Evolutionary conservation across 108 stramenopile genomes (phyloP).

Genomic region (Skeletonema costatum): DNA sequence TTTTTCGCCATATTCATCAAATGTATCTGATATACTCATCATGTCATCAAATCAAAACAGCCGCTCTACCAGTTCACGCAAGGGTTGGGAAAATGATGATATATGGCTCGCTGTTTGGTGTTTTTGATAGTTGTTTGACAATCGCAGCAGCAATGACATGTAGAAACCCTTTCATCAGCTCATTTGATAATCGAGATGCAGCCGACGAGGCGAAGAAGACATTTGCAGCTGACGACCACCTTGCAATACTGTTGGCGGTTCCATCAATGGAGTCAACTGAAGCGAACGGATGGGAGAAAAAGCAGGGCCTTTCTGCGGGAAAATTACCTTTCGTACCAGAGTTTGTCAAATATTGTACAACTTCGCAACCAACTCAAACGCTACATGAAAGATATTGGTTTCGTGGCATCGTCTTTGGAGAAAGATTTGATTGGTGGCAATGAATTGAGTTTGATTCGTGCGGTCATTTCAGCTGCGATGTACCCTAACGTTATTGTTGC

Average conservation of each 20-base stretch:
- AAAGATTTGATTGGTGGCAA: conserved; percentile 6
- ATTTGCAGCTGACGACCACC: conserved; percentile 77
- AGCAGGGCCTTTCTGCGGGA: conserved; percentile 64
- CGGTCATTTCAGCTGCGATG: conserved; percentile 84
- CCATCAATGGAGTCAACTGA: conserved; percentile 58
- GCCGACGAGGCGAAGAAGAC: conserved; percentile 74
- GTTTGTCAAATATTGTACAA: conserved; percentile 77
- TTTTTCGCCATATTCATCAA: not conserved
- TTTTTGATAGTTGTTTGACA: conserved; percentile 84
- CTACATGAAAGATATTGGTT: conserved; percentile 36
- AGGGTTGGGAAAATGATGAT: conserved; percentile 91
- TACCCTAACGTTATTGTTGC: conserved; percentile 89
- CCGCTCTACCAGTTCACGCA: conserved; percentile 88
- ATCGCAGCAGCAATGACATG: conserved; percentile 86
- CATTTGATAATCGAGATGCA: conserved; percentile 74
- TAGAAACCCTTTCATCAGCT: conserved; percentile 75
- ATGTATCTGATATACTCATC: not conserved
- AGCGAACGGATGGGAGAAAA: conserved; percentile 40
- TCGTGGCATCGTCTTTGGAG: conserved; percentile 1
- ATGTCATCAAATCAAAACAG: not conserved
- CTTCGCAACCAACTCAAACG: conserved; percentile 69
- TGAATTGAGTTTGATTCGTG: conserved; percentile 75
- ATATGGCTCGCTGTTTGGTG: conserved; percentile 81
- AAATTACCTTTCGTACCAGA: conserved; percentile 68
- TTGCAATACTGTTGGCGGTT: conserved; percentile 82